Evolutionary conservation across 768 basidiomycete genomes (phyloP).

Genomic region (Tephrocybe sp.): DNA sequence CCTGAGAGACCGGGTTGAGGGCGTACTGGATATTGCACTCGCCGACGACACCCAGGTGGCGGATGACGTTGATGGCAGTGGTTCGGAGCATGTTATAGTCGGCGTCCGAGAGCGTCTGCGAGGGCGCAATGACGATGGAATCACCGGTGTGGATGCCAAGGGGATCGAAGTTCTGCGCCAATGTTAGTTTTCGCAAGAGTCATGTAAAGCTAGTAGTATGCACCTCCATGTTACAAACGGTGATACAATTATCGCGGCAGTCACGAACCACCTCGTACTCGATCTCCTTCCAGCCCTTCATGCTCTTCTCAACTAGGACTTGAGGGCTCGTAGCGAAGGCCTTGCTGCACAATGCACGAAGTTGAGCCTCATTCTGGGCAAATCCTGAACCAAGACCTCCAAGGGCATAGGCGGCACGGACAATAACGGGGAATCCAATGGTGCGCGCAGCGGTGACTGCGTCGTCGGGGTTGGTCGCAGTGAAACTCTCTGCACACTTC

Average conservation of each 20-base stretch:
- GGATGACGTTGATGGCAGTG: constrained; percentile 96
- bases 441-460: constrained; percentile 76
- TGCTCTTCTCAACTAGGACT: constrained; percentile 98
- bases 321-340: constrained; percentile 98
- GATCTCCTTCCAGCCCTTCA: constrained; percentile 99
- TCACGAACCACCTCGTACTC: constrained; percentile 99
- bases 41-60: constrained; percentile 96
- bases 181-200: not conserved
- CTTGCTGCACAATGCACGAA: constrained; percentile 85
- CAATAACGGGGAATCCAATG: constrained; percentile 95
- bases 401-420: constrained; percentile 94
- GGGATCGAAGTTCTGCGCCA: constrained; percentile 91
- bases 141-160: constrained; percentile 98
- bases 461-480: constrained; percentile 85
- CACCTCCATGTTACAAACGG: constrained; percentile 99
- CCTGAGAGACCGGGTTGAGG: constrained; percentile 89
- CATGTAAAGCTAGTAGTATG: constrained; percentile 22
- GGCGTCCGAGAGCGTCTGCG: constrained; percentile 97
- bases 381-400: constrained; percentile 97
- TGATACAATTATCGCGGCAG: constrained; percentile 98
- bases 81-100: constrained; percentile 99
- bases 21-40: constrained; percentile 99
- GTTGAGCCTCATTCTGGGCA: constrained; percentile 90
- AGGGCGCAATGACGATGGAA: constrained; percentile 97
- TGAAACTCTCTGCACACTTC: constrained; percentile 87